Evolutionary conservation across 768 basidiomycete species (phyloP).

Genomic region (Mycena rebaudengoi): DNA sequence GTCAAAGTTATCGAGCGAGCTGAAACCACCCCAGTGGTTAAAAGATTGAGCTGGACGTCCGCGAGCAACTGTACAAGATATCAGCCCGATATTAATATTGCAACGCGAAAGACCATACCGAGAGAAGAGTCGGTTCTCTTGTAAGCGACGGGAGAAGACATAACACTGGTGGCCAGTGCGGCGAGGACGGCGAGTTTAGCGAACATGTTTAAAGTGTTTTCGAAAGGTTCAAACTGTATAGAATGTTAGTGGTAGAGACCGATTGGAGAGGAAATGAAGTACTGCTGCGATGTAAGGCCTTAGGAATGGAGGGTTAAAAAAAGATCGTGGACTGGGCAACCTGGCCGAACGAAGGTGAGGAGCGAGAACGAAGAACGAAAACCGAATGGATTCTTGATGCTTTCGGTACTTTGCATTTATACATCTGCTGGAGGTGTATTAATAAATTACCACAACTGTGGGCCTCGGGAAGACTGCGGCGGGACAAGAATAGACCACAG

Average conservation of each 20-base stretch:
- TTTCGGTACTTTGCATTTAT: constrained; percentile 14
- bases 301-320: constrained; percentile 26
- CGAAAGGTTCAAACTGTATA: constrained; percentile 28
- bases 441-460: constrained; percentile 25
- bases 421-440: neutral
- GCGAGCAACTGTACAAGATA: constrained; percentile 22
- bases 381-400: constrained; percentile 13
- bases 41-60: constrained; percentile 24
- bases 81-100: neutral
- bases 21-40: constrained; percentile 27
- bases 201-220: constrained; percentile 44
- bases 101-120: constrained; percentile 3
- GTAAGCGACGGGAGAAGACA: constrained; percentile 34
- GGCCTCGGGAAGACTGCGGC: neutral
- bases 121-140: constrained; percentile 29
- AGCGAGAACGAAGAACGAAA: constrained; percentile 39
- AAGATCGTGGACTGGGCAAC: constrained; percentile 43
- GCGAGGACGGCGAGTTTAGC: constrained; percentile 42
- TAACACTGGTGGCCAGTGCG: constrained; percentile 39
- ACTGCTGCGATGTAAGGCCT: constrained; percentile 39
- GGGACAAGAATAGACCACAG: neutral
- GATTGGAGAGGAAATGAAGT: no score
- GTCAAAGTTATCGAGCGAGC: constrained; percentile 46
- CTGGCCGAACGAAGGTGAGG: constrained; percentile 43
- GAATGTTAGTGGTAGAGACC: no score